Base-by-base conservation (phyloP, 2,329 filamentous ascomycete genomes). In the Calonectria pseudoreteaudii region DNA sequence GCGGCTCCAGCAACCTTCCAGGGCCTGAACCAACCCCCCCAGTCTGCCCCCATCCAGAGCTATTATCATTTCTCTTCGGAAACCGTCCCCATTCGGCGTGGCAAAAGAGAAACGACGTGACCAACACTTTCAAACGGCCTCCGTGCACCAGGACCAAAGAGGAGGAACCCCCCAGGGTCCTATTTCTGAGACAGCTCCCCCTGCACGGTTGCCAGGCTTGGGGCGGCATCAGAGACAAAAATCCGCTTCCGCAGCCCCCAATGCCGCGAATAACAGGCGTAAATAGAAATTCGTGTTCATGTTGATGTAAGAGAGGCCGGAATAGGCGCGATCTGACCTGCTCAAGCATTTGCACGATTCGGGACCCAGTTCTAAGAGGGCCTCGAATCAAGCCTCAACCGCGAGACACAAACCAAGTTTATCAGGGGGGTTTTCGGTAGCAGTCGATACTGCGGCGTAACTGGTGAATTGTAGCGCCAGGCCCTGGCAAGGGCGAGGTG, bases 201-300 rank as follows among this genome's bases (percentile, higher is more conserved):
- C 70, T 52, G 66, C 66, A 60, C 66, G 49, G 49, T 69, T 62
- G 66, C 72, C 70, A 64, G 71, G 74, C 75, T 72, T 72, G 76
- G 69, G 69, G 74, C 72, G 64, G 74, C 75, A 67, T 79, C 67
- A 75, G 71, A 80, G 78, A 79, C 78, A 68, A 77, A 74, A 79
- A 49, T 41, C 73, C 70, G 73, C 76, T 72, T 74, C 76, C 77
- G 78, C 78, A 16, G 56, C 65, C 38, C 38, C 49, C 72, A 56
- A 47, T 66, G 65, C 72, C 56, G 68, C 78, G 72, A 78, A 78
- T 75, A 70, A 70, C 58, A 71, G 58, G 50, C 58, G 50, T 56
- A 70, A 66, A 70, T 76, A 75, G 34, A 62, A 60, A 69, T 49
- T 68, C 70, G 76, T 75, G 34, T 69, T 64, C 64, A 75, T 31